Base-by-base conservation (phyloP, 2,329 filamentous ascomycete genomes). In the Rasamsonia emersonii region DNA sequence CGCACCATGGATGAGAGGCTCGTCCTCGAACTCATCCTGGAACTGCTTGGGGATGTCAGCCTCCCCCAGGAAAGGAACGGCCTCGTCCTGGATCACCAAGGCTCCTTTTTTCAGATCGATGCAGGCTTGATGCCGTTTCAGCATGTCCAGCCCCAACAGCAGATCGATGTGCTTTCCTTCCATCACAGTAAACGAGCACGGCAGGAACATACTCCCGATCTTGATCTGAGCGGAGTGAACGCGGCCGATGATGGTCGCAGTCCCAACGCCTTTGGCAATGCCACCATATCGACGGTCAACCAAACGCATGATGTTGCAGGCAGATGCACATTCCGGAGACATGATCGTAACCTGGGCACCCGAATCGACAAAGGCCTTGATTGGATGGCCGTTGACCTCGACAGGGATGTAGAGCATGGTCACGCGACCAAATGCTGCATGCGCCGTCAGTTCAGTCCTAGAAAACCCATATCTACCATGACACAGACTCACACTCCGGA, bases 131-230 rank as follows among this genome's bases (percentile, higher is more conserved):
- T 96, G 88, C 23, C 91, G 77, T 64, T 93, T 95, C 40, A 98
- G 71, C 85, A 98, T 98, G 58, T 98, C 91, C 24, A 98, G 67
- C 3, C 91, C 91, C 9, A 98, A 75, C 2, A 98, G 73, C 11
- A 98, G 70, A 55, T 96, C 91, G 15, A 98, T 91, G 32, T 86
- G 79, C 61, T 96, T 98, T 43, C 91, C 91, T 64, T 98, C 91
- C 91, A 98, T 98, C 52, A 98, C 91, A 3, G 91, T 98, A 59
- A 98, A 98, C 38, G 86, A 91, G 64, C 88, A 96, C 3, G 89
- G 81, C 46, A 98, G 69, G 54, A 86, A 86, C 40, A 89, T 75
- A 24, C 73, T 77, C 32, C 89, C 91, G 45, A 98, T 91, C 59
- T 85, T 89, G 59, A 98, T 93, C 59, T 89, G 86, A 7, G 91